phyloP scores from a whole-genome alignment of 768 basidiomycete species.

The Suillus alpinus region DNA sequence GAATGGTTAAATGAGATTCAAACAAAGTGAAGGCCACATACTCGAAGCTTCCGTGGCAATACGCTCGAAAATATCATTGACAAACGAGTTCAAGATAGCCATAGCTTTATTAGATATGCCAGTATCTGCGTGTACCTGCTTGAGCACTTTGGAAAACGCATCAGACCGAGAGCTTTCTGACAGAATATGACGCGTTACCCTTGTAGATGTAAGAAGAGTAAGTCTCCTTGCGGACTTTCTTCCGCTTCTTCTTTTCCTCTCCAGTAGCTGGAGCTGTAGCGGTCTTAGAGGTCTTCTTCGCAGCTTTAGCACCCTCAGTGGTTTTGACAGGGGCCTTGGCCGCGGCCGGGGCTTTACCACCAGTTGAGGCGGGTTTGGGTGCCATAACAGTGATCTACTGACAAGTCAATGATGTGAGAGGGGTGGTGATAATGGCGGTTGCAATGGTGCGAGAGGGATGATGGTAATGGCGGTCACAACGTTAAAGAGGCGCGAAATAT shows the following conservation, averaged over 20 bases:
- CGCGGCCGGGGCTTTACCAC: conserved; percentile 67
- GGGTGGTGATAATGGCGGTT: conserved; percentile 19
- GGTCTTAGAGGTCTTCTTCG: conserved; percentile 71
- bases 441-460: conserved; percentile 3
- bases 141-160: conserved; percentile 57
- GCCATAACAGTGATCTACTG: conserved; percentile 37
- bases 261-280: conserved; percentile 54
- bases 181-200: conserved; percentile 41
- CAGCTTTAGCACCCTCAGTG: conserved; percentile 57
- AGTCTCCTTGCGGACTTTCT: conserved; percentile 85
- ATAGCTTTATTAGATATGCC: conserved; percentile 99
- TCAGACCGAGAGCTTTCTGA: conserved; percentile 4
- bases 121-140: conserved; percentile 97
- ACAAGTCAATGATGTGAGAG: neutral
- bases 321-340: conserved; percentile 66
- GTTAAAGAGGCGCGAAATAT: conserved; percentile 2
- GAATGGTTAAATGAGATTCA: neutral
- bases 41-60: conserved; percentile 90
- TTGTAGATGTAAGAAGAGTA: conserved; percentile 94
- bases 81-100: conserved; percentile 95
- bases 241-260: conserved; percentile 85
- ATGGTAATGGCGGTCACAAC: conserved; percentile 17
- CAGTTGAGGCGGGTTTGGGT: conserved; percentile 68
- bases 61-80: conserved; percentile 95
- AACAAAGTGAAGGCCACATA: conserved; percentile 36